These are phyloP conservation scores for Fusarium nanum DNA, from an alignment of 2,329 filamentous ascomycete species.

Conservation along the genomic window DNA sequence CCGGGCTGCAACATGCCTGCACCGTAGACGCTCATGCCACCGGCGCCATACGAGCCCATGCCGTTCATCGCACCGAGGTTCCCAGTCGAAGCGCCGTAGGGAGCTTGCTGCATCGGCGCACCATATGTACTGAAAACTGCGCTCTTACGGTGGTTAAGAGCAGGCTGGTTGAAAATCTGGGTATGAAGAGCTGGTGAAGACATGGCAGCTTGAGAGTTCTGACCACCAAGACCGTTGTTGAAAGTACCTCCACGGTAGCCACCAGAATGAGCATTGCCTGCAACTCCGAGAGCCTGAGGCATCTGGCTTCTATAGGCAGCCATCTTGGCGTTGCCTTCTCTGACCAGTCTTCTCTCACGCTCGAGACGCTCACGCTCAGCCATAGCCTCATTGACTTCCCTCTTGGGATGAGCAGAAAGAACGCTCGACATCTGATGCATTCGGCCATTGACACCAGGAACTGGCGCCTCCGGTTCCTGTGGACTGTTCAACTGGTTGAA, in stretches of 20 bases:
- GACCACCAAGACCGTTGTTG: slow-evolving; percentile 64
- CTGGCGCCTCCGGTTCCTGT: slow-evolving; percentile 8
- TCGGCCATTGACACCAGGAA: slow-evolving; percentile 45
- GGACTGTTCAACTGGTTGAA: slow-evolving; percentile 46
- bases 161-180: slow-evolving; percentile 39
- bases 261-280: slow-evolving; percentile 52
- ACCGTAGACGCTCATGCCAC: slow-evolving; percentile 46
- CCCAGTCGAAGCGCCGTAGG: slow-evolving; percentile 44
- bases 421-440: slow-evolving; percentile 70
- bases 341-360: slow-evolving; percentile 55
- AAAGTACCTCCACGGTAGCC: slow-evolving; percentile 65
- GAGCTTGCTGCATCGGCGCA: slow-evolving; percentile 40
- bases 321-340: slow-evolving; percentile 62
- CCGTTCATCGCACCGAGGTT: slow-evolving; percentile 35
- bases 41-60: slow-evolving; percentile 40
- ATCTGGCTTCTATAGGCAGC: slow-evolving; percentile 62
- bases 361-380: slow-evolving; percentile 57
- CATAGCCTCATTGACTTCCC: slow-evolving; percentile 54
- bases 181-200: slow-evolving; percentile 46
- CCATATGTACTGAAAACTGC: slow-evolving; percentile 49
- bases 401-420: slow-evolving; percentile 57
- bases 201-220: slow-evolving; percentile 41
- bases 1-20: slow-evolving; percentile 45
- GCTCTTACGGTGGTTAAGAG: slow-evolving; percentile 48
- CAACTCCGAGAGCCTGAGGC: slow-evolving; percentile 55